Evolutionary conservation across 352 stramenopile species (phyloP), one percentile per base, ranked within the genome.

Genomic region (Globisporangium okanoganense): DNA sequence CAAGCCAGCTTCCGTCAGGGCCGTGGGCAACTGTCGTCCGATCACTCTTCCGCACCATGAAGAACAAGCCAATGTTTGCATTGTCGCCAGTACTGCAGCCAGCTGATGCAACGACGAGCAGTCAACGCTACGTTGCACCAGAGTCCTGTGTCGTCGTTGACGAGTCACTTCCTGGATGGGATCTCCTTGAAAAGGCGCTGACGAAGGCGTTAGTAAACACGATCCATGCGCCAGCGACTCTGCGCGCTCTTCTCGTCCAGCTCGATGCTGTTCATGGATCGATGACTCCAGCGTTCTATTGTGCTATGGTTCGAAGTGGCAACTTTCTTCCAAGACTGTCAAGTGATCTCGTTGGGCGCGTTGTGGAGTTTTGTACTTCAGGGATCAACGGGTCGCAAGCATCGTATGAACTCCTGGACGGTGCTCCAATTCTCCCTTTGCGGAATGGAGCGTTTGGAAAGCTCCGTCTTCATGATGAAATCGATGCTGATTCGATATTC

Each of bases 271-370:
- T 90, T 8, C 69, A 79, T 56, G 77, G 76, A 50, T 65, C 71
- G 18, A 88, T 78, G 77, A 87, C 74, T 14, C 78, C 80, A 27
- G 44, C 49, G 2, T 78, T 85, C 59, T 90, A 86, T 44, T 80
- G 78, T n/a, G 24, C 71, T 9, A 53, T 90, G 36, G 58, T 76
- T 25, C 58, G 65, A 33, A 53, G 65, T 48, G 69, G 67, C 31
- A 57, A 71, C 6, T 79, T 85, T 35, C 43, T 88, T 3, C 66
- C 70, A n/a, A 13, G 8, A 0, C 69, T 88, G 31, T 52, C 70
- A 12, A 40, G 58, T 16, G 55, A 69, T 16, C 36, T 59, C 49
- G 61, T 82, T 18, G 55, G 44, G 31, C 61, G 70, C 38, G 71
- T 86, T 31, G 49, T 90, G 40, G 68, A 79, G 40, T 83, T 90